Evolutionary conservation across 2,329 filamentous ascomycete species (phyloP).

Genomic region (Venturia pyrina): DNA sequence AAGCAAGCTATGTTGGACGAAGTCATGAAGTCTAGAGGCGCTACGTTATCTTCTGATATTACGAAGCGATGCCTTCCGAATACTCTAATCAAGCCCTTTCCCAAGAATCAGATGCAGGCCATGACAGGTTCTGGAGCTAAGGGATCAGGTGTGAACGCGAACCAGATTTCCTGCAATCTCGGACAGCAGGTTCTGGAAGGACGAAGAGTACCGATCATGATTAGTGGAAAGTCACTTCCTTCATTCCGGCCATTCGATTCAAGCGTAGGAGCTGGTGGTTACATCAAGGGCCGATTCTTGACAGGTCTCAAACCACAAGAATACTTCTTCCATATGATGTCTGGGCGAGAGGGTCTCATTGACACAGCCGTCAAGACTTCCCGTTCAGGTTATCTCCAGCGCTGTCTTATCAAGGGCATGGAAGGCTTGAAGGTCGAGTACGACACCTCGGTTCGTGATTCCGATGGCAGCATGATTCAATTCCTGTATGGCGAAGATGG

Average conservation of each 20-base stretch:
- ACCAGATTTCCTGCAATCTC: constrained; percentile 93
- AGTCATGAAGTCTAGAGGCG: constrained; percentile 64
- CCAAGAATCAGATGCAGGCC: constrained; percentile 95
- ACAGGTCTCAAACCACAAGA: constrained; percentile 95
- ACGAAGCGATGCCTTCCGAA: constrained; percentile 70
- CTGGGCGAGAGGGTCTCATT: constrained; percentile 93
- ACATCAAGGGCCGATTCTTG: constrained; percentile 92
- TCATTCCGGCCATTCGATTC: constrained; percentile 92
- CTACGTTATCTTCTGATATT: constrained; percentile 64
- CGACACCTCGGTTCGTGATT: constrained; percentile 86
- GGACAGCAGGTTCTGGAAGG: constrained; percentile 96
- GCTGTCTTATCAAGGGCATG: constrained; percentile 98
- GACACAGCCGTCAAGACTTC: constrained; percentile 99
- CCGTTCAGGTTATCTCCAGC: constrained; percentile 88
- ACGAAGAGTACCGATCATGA: constrained; percentile 89
- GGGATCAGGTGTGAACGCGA: constrained; percentile 85
- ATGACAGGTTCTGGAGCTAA: constrained; percentile 98
- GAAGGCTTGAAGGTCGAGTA: constrained; percentile 88
- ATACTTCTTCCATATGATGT: constrained; percentile 99
- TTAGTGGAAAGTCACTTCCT: constrained; percentile 90
- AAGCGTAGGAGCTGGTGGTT: constrained; percentile 79
- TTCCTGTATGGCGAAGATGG: constrained; percentile 97
- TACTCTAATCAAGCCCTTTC: constrained; percentile 83
- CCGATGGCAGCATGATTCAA: constrained; percentile 86
- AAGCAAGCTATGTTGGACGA: constrained; percentile 89